A percentile compares a stretch with the other conserved stretches of the same genome.
Evolutionary conservation across 2,329 filamentous ascomycete genomes (phyloP).

Genomic region (Claviceps pazoutovae): DNA sequence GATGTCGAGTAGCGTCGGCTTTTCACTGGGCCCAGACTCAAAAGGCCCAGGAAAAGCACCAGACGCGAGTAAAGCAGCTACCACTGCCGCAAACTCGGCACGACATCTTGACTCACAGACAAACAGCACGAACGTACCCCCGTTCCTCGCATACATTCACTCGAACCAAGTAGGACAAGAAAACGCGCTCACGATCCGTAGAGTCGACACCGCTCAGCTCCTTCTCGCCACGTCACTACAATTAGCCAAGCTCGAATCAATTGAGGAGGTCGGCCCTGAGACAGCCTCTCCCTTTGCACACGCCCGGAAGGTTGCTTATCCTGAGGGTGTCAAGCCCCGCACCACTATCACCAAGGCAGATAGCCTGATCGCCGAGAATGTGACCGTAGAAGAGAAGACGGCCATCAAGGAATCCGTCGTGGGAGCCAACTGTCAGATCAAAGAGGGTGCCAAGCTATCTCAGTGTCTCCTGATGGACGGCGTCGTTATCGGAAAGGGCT

Average conservation of each 20-base stretch:
- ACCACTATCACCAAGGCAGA: conserved; percentile 74
- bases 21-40: conserved; percentile 13
- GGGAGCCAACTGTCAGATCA: conserved; percentile 75
- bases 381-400: conserved; percentile 74
- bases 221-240: conserved; percentile 72
- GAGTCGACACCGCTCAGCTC: conserved; percentile 76
- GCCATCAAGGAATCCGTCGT: conserved; percentile 90
- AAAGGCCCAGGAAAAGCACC: conserved; percentile 6
- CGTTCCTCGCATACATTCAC: conserved; percentile 73
- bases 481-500: conserved; percentile 69
- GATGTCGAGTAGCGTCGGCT: conserved; percentile 15
- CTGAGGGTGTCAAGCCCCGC: conserved; percentile 63
- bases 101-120: background rate
- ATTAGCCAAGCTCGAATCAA: conserved; percentile 68
- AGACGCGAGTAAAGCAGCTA: background rate
- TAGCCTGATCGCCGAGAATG: conserved; percentile 75
- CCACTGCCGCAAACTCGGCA: background rate
- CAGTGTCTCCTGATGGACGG: conserved; percentile 89
- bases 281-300: conserved; percentile 63
- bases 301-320: conserved; percentile 65
- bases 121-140: conserved; percentile 37
- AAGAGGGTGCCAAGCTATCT: conserved; percentile 71
- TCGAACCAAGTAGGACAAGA: conserved; percentile 29
- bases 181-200: conserved; percentile 56
- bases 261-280: conserved; percentile 46